A percentile compares a stretch with the other conserved stretches of the same genome.
Conservation (phyloP, 2,329 filamentous ascomycete species). For the Lachnellula willkommii region DNA sequence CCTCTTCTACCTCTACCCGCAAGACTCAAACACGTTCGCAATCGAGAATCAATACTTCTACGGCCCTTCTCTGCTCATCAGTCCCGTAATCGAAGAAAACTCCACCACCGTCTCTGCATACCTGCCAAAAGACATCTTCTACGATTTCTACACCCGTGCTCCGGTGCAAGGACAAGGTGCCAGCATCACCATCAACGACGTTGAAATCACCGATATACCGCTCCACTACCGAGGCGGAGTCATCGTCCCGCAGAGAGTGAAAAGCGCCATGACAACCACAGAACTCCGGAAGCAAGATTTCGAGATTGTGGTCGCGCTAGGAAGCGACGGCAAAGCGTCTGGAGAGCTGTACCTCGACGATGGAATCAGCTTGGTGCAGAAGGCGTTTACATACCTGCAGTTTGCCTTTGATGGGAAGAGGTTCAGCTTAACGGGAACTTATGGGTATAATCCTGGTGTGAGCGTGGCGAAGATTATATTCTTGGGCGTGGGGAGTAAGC, state of each 20-base stretch:
- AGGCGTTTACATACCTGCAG: slow-evolving; percentile 48
- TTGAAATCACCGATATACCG: slow-evolving; percentile 51
- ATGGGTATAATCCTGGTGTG: slow-evolving; percentile 44
- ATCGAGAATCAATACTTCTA: slow-evolving; percentile 49
- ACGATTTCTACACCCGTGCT: slow-evolving; percentile 47
- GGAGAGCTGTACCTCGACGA: slow-evolving; percentile 75
- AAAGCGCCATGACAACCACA: slow-evolving; percentile 57
- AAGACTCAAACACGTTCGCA: slow-evolving; percentile 40
- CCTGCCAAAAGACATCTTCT: slow-evolving; percentile 45
- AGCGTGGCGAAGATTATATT: slow-evolving; percentile 47
- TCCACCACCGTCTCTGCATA: slow-evolving; percentile 43
- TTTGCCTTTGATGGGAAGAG: slow-evolving; percentile 54
- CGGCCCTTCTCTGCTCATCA: slow-evolving; percentile 44
- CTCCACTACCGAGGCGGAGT: slow-evolving; percentile 61
- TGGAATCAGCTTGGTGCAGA: slow-evolving; percentile 61
- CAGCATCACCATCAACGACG: slow-evolving; percentile 35
- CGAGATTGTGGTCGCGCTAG: slow-evolving; percentile 64
- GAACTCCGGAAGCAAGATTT: slow-evolving; percentile 61
- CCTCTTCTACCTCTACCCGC: slow-evolving; percentile 65
- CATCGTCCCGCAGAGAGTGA: slow-evolving; percentile 56
- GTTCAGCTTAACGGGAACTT: slow-evolving; percentile 47
- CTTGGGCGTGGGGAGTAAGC: slow-evolving; percentile 34
- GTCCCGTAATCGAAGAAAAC: slow-evolving; percentile 43
- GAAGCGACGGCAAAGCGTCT: slow-evolving; percentile 53
- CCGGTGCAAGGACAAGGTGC: slow-evolving; percentile 38